A percentile compares a stretch with the other conserved stretches of the same genome.
Conservation (phyloP, 306 rosid genomes). For the Begonia masoniana region DNA sequence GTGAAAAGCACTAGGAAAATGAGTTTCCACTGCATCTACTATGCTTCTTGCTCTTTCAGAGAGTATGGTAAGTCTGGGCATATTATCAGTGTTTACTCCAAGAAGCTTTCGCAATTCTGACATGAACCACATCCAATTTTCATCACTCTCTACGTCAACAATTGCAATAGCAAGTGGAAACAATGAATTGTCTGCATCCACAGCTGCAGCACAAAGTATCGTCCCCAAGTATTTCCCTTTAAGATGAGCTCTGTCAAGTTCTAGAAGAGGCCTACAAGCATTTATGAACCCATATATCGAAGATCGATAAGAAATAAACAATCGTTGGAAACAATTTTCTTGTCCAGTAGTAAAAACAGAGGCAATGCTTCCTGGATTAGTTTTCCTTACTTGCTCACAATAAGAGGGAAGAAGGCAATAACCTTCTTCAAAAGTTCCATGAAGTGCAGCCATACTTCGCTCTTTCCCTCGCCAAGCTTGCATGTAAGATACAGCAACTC, state of each 20-base stretch:
- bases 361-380: constrained; percentile 90
- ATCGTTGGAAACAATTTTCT: constrained; percentile 80
- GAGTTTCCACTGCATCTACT: constrained; percentile 87
- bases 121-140: constrained; percentile 99
- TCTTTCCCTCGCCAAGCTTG: constrained; percentile 99
- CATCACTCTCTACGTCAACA: constrained; percentile 81
- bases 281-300: constrained; percentile 88
- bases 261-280: constrained; percentile 96
- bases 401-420: constrained; percentile 83
- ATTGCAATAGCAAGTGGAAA: constrained; percentile 87
- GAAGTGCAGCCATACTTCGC: constrained; percentile 98
- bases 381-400: constrained; percentile 83
- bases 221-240: constrained; percentile 88
- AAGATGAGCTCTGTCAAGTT: constrained; percentile 80
- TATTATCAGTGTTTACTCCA: constrained; percentile 87
- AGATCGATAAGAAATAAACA: constrained; percentile 80
- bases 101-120: constrained; percentile 92
- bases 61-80: constrained; percentile 89
- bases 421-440: constrained; percentile 98
- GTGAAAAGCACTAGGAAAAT: constrained; percentile 86
- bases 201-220: constrained; percentile 79
- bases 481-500: constrained; percentile 98
- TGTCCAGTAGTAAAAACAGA: constrained; percentile 90
- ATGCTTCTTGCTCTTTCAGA: constrained; percentile 79
- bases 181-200: constrained; percentile 87